These are phyloP conservation scores for Umbilicus rupestris DNA, from an alignment of 164 flowering plant species.

Conservation along the genomic window DNA sequence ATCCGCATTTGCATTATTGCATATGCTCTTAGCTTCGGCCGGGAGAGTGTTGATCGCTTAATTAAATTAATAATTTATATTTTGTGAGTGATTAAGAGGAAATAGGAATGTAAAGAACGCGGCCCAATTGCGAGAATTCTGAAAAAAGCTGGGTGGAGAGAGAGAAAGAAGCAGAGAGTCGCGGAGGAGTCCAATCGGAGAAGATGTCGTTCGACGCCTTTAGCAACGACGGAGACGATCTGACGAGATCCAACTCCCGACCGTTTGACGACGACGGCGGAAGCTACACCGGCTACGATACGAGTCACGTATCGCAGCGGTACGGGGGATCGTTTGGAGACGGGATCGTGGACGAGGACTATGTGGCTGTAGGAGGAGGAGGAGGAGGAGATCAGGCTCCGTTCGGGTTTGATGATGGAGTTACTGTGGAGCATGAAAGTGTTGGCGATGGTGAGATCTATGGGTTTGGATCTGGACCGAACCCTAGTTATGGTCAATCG, in stretches of 20 bases:
- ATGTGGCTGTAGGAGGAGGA: conserved; percentile 11
- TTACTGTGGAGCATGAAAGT: conserved; percentile 35
- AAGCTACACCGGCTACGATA: conserved; percentile 34
- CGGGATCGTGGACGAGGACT: conserved; percentile 15
- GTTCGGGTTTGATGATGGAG: conserved; percentile 29
- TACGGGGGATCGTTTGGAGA: conserved; percentile 26
- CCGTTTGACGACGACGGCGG: conserved; percentile 33
- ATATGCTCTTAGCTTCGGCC: too few species aligned
- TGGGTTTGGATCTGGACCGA: conserved; percentile 27
- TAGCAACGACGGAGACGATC: conserved; percentile 45
- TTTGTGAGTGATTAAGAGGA: background rate
- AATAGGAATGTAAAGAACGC: background rate
- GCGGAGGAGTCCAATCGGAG: background rate
- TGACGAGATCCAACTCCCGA: conserved; percentile 15
- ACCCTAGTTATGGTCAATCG: conserved; percentile 25
- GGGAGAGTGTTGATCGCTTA: too few species aligned
- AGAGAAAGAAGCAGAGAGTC: background rate
- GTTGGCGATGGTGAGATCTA: conserved; percentile 35
- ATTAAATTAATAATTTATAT: too few species aligned
- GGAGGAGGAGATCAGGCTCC: conserved; percentile 13
- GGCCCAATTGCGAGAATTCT: background rate
- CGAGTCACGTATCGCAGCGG: conserved; percentile 29
- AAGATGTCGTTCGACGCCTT: conserved; percentile 40
- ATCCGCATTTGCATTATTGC: too few species aligned
- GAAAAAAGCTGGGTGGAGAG: background rate